Evolutionary conservation across 2,329 filamentous ascomycete species (phyloP), one percentile per base, ranked within the genome.

Genomic region (Xylariaceae sp.): DNA sequence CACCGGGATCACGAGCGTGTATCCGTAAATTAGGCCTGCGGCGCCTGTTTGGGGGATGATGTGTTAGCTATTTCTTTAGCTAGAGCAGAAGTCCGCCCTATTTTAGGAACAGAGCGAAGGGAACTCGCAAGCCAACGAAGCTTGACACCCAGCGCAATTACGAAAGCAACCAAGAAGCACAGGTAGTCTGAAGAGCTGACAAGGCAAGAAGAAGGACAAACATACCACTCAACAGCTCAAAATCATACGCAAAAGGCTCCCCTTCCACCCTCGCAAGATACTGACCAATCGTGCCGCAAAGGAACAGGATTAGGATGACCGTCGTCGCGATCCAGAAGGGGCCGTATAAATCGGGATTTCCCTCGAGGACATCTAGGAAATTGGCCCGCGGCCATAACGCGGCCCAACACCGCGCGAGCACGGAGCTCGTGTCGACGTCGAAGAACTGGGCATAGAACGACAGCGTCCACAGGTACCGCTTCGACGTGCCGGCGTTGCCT

Each of bases 241-340:
- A 99, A 72, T 98, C 92, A 75, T 98, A 98, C 43, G 88, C 87
- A 74, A 97, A 97, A 56, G 90, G 87, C 19, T 85, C 83, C 51
- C 85, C 83, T n/a, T 79, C 81, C 39, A 84, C 84, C 21, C 82
- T 82, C 23, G 90, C 86, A 46, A 97, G 78, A 75, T 96, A 98
- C 75, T 95, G 89, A 71, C 89, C 96, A 64, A 99, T 96, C 0
- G 95, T 98, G 11, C 95, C 95, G 1, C 94, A 95, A 40, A 99
- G 75, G 76, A 99, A 99, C 28, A 99, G 78, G 58, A 99, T 98
- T 62, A 99, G 84, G 11, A 99, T 89, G 8, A 99, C 95, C 0
- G 95, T 98, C 0, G 95, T 98, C 8, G 95, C 95, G 77, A 99
- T 98, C 95, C 95, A 99, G 72, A 98, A 92, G 1, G 95, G 95